phyloP scores from a whole-genome alignment of 108 stramenopile species.

The Seminavis robusta region DNA sequence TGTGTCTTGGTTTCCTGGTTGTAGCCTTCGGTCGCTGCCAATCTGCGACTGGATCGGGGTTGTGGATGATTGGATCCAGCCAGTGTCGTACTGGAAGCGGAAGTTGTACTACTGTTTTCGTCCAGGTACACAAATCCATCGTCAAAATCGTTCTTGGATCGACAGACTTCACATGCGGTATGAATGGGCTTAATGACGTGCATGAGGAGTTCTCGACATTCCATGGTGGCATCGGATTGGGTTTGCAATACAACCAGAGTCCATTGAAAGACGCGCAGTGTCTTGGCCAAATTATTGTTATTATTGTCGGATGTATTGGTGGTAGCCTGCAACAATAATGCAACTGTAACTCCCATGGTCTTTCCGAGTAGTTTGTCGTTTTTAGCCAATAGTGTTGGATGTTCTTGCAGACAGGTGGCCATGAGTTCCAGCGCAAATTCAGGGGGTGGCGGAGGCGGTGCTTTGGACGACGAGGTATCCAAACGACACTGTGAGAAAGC shows the following conservation, averaged over 20 bases:
- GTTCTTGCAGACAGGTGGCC: constrained; percentile 20
- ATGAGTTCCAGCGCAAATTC: constrained; percentile 32
- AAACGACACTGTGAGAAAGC: constrained; percentile 35
- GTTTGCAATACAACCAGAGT: constrained; percentile 31
- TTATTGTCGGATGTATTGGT: constrained; percentile 3
- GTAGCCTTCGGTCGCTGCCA: constrained; percentile 16
- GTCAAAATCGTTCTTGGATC: constrained; percentile 79
- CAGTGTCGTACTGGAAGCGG: background rate
- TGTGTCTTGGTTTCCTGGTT: background rate
- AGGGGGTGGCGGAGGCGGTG: constrained; percentile 36
- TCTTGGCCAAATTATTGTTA: constrained; percentile 20
- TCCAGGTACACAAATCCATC: constrained; percentile 56
- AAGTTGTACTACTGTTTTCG: constrained; percentile 2
- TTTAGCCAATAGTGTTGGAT: constrained; percentile 13
- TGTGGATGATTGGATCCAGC: background rate
- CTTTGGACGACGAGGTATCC: constrained; percentile 1
- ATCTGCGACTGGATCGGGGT: no score
- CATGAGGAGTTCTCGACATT: constrained; percentile 39
- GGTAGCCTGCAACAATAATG: constrained; percentile 1
- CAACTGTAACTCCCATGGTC: constrained; percentile 1
- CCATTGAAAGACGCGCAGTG: constrained; percentile 23
- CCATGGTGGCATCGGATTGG: constrained; percentile 7
- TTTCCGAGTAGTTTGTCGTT: background rate
- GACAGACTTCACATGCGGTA: constrained; percentile 67
- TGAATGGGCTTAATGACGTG: constrained; percentile 36